Base-by-base conservation (phyloP, 116 monocot species). In the Trichopus zeylanicus region DNA sequence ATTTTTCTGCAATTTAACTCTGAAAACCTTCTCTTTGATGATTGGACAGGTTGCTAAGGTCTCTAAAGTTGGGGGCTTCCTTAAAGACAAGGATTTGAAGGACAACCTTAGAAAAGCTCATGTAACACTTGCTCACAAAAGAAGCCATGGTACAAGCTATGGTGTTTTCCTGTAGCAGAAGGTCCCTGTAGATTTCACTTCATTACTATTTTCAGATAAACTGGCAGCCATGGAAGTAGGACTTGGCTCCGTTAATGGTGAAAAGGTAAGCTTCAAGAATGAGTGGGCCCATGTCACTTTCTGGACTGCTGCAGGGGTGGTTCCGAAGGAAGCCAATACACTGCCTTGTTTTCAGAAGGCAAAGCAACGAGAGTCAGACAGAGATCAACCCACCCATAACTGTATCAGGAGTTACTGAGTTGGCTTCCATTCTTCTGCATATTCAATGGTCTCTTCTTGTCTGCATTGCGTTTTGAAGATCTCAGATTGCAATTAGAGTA, bases 51-150 rank as follows among this genome's bases (percentile, higher is more conserved):
- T 98, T 29, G 77, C 77, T 5, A 51, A 76, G 60, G 70, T 79
- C 31, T 23, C 72, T 3, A 63, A 56, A 46, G 77, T 56, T 1
- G 52, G 72, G 39, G 46, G 9, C 25, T 92, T 85, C 64, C 71
- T 92, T 1, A 9, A 64, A 55, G 66, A 47, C 42, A 88, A 55
- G 35, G 69, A 72, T 12, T 13, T 88, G 60, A 73, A 62, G 61
- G 73, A 51, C 56, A 78, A 46, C 39, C 81, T 92, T 4, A 78
- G 34, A 30, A 80, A 69, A 57, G 85, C 88, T 42, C 92, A 99
- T 60, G 67, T 99, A 4, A 99, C 92, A 20, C 80, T 99, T 0
- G 98, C 98, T 28, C 98, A 99, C 66, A 99, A 99, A 78, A 78
- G 85, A 74, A 77, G 70, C 18, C 98, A 99, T 35, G 98, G 98